Evolutionary conservation across 2,329 filamentous ascomycete genomes (phyloP).

Genomic region (Botrytis tulipae): DNA sequence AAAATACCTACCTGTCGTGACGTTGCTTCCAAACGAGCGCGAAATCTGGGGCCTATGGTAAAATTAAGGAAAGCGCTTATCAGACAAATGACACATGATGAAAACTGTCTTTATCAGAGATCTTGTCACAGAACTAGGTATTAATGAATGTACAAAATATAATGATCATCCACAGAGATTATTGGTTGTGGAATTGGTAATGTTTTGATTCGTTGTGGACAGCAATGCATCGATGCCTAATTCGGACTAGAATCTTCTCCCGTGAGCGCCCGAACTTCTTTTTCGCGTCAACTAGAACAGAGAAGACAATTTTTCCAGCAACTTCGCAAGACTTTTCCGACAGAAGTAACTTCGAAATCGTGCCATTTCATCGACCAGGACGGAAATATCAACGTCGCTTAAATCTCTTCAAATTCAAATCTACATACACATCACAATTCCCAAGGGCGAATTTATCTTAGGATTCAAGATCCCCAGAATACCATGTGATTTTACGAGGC

Average conservation of each 20-base stretch:
- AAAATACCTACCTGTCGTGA: not conserved
- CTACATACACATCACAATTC: not conserved
- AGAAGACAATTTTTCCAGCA: not conserved
- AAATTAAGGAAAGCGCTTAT: not conserved
- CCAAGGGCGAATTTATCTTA: not conserved
- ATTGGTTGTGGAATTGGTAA: not conserved
- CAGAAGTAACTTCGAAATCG: not conserved
- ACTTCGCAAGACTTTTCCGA: not conserved
- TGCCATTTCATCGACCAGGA: not conserved
- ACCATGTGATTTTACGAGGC: not conserved
- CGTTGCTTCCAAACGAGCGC: not conserved
- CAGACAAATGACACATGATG: not conserved
- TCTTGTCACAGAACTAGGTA: not conserved
- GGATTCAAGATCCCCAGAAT: not conserved
- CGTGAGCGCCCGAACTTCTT: not conserved
- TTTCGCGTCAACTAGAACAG: not conserved
- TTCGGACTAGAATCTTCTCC: not conserved
- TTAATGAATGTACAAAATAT: not conserved
- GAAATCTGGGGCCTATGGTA: not conserved
- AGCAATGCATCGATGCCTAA: not conserved
- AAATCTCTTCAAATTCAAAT: not conserved
- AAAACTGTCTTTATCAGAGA: not conserved
- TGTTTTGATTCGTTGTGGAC: not conserved
- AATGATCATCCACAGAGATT: not conserved
- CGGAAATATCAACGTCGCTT: not conserved